Conservation (phyloP, 768 basidiomycete genomes). For the Sporobolomyces roseus region DNA sequence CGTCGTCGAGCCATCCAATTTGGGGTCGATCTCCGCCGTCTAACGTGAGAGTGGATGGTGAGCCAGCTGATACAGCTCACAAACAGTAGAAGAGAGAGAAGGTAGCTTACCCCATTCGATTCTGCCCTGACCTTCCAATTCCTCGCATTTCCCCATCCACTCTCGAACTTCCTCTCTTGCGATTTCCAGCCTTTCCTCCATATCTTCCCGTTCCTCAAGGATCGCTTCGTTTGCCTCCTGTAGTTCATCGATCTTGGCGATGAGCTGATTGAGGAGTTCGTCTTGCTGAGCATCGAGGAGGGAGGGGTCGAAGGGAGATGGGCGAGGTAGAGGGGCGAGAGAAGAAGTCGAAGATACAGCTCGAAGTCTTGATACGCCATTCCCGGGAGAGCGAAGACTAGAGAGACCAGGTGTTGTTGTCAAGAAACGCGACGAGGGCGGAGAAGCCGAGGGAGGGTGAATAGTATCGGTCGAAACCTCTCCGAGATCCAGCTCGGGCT, state of each 20-base stretch:
- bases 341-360: conserved; percentile 3
- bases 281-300: conserved; percentile 25
- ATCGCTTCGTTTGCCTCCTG: conserved; percentile 38
- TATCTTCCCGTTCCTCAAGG: conserved; percentile 23
- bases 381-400: conserved; percentile 1
- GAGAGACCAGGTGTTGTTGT: conserved; percentile 2
- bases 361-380: conserved; percentile 5
- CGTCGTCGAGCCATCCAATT: conserved; percentile 26
- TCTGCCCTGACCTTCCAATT: conserved; percentile 17
- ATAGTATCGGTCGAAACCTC: too few relatives aligned
- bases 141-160: conserved; percentile 35
- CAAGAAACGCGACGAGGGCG: conserved; percentile 1
- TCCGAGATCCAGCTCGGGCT: too few relatives aligned
- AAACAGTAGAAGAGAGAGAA: too few relatives aligned
- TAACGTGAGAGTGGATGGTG: background rate
- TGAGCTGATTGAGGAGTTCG: conserved; percentile 36
- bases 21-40: background rate
- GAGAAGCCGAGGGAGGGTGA: background rate
- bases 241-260: conserved; percentile 43
- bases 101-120: conserved; percentile 29
- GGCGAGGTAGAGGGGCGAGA: conserved; percentile 1
- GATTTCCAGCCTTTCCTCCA: conserved; percentile 27
- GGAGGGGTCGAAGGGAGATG: conserved; percentile 1
- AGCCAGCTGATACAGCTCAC: too few relatives aligned
- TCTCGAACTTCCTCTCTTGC: conserved; percentile 24